Percentiles rank a stretch among this genome's conserved stretches.
phyloP scores from a whole-genome alignment of 768 basidiomycete species.

The Cystofilobasidium bisporidii region DNA sequence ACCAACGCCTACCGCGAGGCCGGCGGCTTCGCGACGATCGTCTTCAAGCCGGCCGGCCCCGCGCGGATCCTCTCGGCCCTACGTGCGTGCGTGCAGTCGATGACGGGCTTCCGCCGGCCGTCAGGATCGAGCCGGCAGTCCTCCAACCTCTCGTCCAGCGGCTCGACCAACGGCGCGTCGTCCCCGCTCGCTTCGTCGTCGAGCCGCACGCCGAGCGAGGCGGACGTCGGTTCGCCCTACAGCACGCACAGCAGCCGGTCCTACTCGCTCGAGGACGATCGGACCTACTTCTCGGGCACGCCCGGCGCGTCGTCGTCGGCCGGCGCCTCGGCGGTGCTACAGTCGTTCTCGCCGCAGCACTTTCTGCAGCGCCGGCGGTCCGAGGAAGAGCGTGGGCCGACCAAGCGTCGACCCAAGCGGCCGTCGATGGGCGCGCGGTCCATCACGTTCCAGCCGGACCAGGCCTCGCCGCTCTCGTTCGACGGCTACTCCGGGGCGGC shows the following conservation, averaged over 20 bases:
- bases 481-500: slow-evolving; percentile 7
- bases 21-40: slow-evolving; percentile 77
- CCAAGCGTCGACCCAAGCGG: slow-evolving; percentile 35
- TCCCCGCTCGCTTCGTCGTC: not conserved
- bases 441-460: slow-evolving; percentile 42
- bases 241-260: slow-evolving; percentile 1
- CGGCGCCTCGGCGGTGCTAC: not conserved
- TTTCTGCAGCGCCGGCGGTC: slow-evolving; percentile 34
- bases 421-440: slow-evolving; percentile 49
- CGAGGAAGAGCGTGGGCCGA: slow-evolving; percentile 34
- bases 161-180: too few relatives aligned
- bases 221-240: slow-evolving; percentile 2
- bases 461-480: slow-evolving; percentile 6
- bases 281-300: slow-evolving; percentile 1
- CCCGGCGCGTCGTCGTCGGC: not conserved
- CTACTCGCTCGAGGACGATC: slow-evolving; percentile 1
- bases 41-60: slow-evolving; percentile 85
- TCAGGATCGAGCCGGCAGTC: not conserved
- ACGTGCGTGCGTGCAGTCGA: slow-evolving; percentile 51
- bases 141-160: slow-evolving; percentile 6
- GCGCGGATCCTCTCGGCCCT: slow-evolving; percentile 58
- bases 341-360: slow-evolving; percentile 16
- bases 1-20: slow-evolving; percentile 53
- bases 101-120: not conserved
- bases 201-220: not conserved